Base-by-base conservation (phyloP, 768 basidiomycete genomes). In the Suillus hirtellus region DNA sequence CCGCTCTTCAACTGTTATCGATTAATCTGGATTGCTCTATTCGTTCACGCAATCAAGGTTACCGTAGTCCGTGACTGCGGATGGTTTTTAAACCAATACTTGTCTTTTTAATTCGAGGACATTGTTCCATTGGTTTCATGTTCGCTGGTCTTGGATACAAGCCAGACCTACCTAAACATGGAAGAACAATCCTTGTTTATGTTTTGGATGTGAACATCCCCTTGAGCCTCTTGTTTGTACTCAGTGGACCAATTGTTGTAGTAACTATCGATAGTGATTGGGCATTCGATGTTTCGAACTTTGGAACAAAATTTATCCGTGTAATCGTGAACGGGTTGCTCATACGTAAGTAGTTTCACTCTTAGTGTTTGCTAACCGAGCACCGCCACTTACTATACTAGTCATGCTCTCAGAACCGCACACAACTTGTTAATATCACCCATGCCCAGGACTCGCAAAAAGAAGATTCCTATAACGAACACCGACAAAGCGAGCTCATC, bases 381-480 rank as follows among this genome's bases (percentile, higher is more conserved):
- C 31, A 31, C 31, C 31, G 6, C 31, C 5, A 31, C 31, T 5
- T 31, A 31, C 31, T 31, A 31, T 31, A 21, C n/a, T 11, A 5
- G 19, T 38, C 37, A 38, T 55, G 54, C n/a, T 21, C 37, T 7
- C 9, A 17, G 24, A 11, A 40, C 55, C 1, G 38, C 24, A n/a
- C 31, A 34, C 38, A 56, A 24, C 34, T 24, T 19, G 11, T 62
- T 40, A 19, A 14, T 2, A 21, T 38, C 52, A 43, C 12, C 49
- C 40, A 83, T 84, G 84, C 74, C 77, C 40, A 83, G 75, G 70
- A 63, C 68, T 37, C 76, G 73, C 62, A 84, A 78, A 70, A 78
- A 78, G 66, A 86, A 84, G 65, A 65, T 64, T 17, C 82, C 84
- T 2, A 69, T 86, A 19, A 85, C 84, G 2, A 44, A 63, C 37